Conservation (phyloP, 2,329 filamentous ascomycete species). For the Zymoseptoria crescenta region DNA sequence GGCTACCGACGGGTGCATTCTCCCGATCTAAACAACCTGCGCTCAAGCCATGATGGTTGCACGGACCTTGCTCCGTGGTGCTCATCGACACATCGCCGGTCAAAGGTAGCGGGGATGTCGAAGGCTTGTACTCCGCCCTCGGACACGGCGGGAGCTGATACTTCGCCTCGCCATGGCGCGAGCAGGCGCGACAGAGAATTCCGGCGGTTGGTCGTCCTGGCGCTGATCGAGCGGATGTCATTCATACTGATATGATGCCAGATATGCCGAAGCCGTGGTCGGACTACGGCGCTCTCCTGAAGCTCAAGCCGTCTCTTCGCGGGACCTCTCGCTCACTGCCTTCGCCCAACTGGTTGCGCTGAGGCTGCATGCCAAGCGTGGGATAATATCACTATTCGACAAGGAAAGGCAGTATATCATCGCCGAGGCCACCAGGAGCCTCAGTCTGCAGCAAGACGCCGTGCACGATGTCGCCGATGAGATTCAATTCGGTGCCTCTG, state of each 20-base stretch:
- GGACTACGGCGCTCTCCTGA: not conserved
- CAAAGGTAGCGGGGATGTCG: not conserved
- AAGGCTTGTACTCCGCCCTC: not conserved
- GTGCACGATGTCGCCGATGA: slow-evolving; percentile 29
- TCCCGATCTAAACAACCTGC: not conserved
- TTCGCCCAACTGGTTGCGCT: slow-evolving; percentile 38
- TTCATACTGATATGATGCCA: not conserved
- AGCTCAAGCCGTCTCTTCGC: slow-evolving; percentile 4
- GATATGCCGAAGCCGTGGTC: slow-evolving; percentile 10
- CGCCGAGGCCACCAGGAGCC: slow-evolving; percentile 42
- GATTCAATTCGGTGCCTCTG: slow-evolving; percentile 28
- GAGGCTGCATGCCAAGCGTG: slow-evolving; percentile 30
- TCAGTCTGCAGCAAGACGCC: slow-evolving; percentile 30
- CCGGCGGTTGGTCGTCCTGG: not conserved
- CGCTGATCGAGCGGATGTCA: not conserved
- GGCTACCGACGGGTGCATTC: not conserved
- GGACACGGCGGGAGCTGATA: not conserved
- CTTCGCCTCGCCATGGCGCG: not conserved
- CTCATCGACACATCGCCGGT: not conserved
- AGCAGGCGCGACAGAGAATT: not conserved
- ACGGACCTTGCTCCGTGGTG: not conserved
- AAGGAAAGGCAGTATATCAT: slow-evolving; percentile 43
- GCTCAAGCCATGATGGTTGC: not conserved
- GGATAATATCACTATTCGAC: slow-evolving; percentile 41
- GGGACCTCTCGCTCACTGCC: slow-evolving; percentile 31